Conservation (phyloP, 2,329 filamentous ascomycete genomes). For the Calonectria pseudoturangicola region DNA sequence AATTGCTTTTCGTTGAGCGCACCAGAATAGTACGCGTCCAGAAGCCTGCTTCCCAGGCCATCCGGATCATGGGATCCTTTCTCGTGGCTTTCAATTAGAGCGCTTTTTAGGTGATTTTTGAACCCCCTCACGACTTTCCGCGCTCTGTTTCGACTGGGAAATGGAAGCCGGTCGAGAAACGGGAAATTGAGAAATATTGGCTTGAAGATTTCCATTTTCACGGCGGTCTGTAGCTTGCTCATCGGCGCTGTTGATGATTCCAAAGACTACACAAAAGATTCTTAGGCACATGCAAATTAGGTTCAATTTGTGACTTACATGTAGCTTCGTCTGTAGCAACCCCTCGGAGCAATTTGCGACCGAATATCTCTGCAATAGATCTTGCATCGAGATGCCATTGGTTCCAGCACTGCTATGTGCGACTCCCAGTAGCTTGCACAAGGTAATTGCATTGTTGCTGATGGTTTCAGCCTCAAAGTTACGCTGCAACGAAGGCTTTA, state of each 20-base stretch:
- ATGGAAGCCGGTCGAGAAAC: not conserved
- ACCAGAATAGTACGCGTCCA: constrained; percentile 38
- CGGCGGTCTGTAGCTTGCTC: not conserved
- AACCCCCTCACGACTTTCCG: constrained; percentile 8
- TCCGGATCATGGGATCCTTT: not conserved
- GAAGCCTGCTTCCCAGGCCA: constrained; percentile 8
- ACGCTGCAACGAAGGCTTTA: constrained; percentile 60
- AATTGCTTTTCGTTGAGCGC: constrained; percentile 60
- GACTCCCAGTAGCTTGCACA: not conserved
- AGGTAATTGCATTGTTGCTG: constrained; percentile 12
- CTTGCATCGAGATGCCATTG: not conserved
- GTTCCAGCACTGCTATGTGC: not conserved
- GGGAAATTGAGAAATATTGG: constrained; percentile 16
- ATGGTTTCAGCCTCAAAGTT: constrained; percentile 50
- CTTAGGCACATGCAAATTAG: not conserved
- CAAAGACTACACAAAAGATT: not conserved
- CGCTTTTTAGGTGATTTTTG: constrained; percentile 2
- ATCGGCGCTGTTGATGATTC: not conserved
- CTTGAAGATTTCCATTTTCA: constrained; percentile 17
- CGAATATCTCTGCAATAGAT: constrained; percentile 11
- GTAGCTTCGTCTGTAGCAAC: not conserved
- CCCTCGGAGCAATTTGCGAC: constrained; percentile 14
- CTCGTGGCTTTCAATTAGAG: constrained; percentile 3
- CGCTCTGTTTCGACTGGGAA: constrained; percentile 1
- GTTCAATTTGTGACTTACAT: not conserved